phyloP scores from a whole-genome alignment of 2,329 filamentous ascomycete genomes.

The Endocalyx cinctus region DNA sequence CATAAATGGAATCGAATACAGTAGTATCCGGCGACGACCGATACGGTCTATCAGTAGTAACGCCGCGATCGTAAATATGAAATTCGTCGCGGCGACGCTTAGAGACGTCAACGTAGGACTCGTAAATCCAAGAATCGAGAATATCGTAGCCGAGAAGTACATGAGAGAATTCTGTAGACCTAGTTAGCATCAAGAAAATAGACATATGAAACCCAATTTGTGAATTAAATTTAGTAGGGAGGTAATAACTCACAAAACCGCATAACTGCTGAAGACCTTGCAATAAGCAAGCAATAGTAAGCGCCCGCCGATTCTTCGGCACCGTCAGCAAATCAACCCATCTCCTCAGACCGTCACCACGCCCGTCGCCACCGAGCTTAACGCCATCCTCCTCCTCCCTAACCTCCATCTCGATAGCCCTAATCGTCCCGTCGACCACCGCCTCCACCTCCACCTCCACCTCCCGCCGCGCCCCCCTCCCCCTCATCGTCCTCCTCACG shows the following conservation, averaged over 20 bases:
- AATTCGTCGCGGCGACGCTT: constrained; percentile 78
- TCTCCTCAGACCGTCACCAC: constrained; percentile 32
- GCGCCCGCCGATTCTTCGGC: constrained; percentile 65
- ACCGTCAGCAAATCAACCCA: constrained; percentile 52
- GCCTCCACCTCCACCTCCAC: constrained; percentile 35
- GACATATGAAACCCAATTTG: constrained; percentile 1
- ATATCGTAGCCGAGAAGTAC: constrained; percentile 86
- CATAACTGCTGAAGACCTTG: constrained; percentile 87
- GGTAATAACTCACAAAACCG: constrained; percentile 59
- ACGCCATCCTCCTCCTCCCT: constrained; percentile 59
- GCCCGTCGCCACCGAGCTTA: constrained; percentile 29
- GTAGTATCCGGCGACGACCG: constrained; percentile 72
- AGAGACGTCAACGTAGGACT: constrained; percentile 77
- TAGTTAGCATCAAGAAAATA: constrained; percentile 4
- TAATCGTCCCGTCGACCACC: constrained; percentile 57
- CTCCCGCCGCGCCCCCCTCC: constrained; percentile 38
- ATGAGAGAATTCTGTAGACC: constrained; percentile 70
- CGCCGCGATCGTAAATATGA: constrained; percentile 71
- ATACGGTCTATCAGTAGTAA: constrained; percentile 74
- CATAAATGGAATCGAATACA: constrained; percentile 85
- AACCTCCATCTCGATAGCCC: constrained; percentile 69
- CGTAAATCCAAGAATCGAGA: constrained; percentile 70
- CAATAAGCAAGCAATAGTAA: constrained; percentile 80
- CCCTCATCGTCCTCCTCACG: constrained; percentile 50
- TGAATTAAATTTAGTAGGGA: background rate